Percentiles rank a stretch among this genome's conserved stretches.
phyloP scores from a whole-genome alignment of 495 filamentous ascomycete species.

The Xylaria grammica region DNA sequence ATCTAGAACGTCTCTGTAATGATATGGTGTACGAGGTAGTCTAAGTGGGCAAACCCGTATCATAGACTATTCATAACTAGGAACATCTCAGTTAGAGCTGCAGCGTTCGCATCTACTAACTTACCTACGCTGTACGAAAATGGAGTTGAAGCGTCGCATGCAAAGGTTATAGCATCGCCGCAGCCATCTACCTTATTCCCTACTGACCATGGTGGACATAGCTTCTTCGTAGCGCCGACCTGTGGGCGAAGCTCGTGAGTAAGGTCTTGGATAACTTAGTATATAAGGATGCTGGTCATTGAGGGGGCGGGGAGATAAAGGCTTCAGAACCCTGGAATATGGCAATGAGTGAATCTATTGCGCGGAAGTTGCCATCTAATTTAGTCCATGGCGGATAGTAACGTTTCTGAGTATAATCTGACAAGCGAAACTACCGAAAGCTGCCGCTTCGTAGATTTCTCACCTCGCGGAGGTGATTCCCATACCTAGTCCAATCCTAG shows the following conservation, averaged over 20 bases:
- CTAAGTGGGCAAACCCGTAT: constrained; percentile 44
- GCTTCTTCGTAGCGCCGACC: constrained; percentile 36
- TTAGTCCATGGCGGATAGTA: constrained; percentile 8
- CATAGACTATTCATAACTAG: constrained; percentile 50
- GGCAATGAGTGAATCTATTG: constrained; percentile 31
- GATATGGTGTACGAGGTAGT: constrained; percentile 49
- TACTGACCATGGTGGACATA: constrained; percentile 37
- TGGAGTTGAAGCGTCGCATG: constrained; percentile 30
- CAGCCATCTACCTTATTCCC: constrained; percentile 32
- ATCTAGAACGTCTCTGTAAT: constrained; percentile 40
- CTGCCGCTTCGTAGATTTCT: constrained; percentile 45
- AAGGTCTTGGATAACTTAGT: constrained; percentile 32
- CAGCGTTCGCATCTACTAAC: constrained; percentile 27
- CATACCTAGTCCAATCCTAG: too few species aligned
- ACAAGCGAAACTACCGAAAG: constrained; percentile 45
- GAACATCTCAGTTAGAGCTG: constrained; percentile 39
- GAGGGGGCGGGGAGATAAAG: constrained; percentile 27
- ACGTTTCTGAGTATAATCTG: constrained; percentile 42
- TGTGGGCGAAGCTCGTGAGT: constrained; percentile 34
- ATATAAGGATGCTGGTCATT: constrained; percentile 27
- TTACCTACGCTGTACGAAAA: constrained; percentile 40
- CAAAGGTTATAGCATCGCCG: constrained; percentile 26
- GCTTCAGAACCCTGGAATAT: constrained; percentile 40
- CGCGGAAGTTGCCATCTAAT: neutral
- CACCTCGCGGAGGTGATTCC: too few species aligned